Base-by-base conservation (phyloP, 257 asterid genomes). In the Forsythia viridissima region DNA sequence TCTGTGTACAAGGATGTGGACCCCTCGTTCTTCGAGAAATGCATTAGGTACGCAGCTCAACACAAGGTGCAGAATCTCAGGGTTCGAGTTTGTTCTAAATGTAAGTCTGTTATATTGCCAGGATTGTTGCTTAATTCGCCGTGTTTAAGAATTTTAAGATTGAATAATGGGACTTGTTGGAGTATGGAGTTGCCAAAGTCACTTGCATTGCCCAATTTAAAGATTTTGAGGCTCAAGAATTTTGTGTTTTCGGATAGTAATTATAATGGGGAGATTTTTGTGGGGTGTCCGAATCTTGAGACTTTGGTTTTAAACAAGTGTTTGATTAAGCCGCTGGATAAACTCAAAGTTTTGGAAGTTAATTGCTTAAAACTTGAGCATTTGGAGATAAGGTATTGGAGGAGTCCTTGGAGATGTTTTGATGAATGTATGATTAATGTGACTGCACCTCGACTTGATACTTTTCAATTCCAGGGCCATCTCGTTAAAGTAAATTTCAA, bases 271-370 rank as follows among this genome's bases (percentile, higher is more conserved):
- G 84, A 65, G 66, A 11, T 89, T 52, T 89, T 89, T 61, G 37
- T 40, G 6, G 91, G 91, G 70, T 89, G 92, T 37, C 88, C 85
- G 8, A 73, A 38, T 76, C 88, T 89, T 21, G 91, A 89, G 34
- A 78, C 74, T 9, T 83, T 89, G 83, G 73, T 87, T 65, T 57
- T 89, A 80, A 68, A 51, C 79, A 89, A 84, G 71, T 89, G 92
- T 73, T 76, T 80, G 40, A 83, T 89, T 41, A 80, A 9, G 79
- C 78, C 82, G 3, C 75, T 65, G n/a, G 74, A 57, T 76, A 43
- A 75, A 10, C 83, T 86, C 65, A 85, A 73, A 77, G 46, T 44
- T 38, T 69, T 89, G 81, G 80, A 80, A 20, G 74, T 87, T 74
- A 77, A 73, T 61, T 85, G 88, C 24, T 74, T 21, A 76, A 82